Evolutionary conservation across 169 alveolate genomes (phyloP), one percentile per base, ranked within the genome.

Genomic region (Ichthyophthirius multifiliis): DNA sequence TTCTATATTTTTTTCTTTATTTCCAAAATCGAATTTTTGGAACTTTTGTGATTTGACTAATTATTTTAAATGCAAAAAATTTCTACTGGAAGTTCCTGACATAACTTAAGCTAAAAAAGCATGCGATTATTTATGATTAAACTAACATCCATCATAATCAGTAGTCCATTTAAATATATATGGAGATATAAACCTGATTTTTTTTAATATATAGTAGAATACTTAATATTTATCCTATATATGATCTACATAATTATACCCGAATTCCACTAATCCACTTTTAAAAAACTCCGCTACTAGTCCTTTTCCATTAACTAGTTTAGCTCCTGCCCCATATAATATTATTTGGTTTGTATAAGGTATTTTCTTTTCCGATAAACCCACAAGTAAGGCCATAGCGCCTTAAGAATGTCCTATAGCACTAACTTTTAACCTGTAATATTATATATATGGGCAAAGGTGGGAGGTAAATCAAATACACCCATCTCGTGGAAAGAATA

Each of bases 401-500:
- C 71, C 71, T 27, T 55, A 27, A 27, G 71, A 55, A 27, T 55
- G 71, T 0, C 71, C 71, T 15, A 55, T 39, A 15, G 71, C 71
- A 0, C 43, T 55, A 10, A 55, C 31, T 55, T 55, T 27, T 55
- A 55, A 55, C 43, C 43, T 2, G 23, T 55, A 55, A 55, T 13
- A 18, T 34, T 27, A 55, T 55, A 55, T 15, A 55, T 55, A 55
- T 55, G 31, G 12, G 23, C 71, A 55, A 27, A 55, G 2, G 71
- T 27, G 23, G 23, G 23, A 55, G 71, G 71, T 18, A 55, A 23
- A 27, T 55, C 71, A 23, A 20, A 55, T 12, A 27, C 23, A 15
- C 71, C 71, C 31, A 55, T 55, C 31, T 55, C 71, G 10, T 55
- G 71, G 31, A 55, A 55, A 23, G 71, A 55, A 55, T 10, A 55